Conservation (phyloP, 2,329 filamentous ascomycete species). For the Phoma herbarum region DNA sequence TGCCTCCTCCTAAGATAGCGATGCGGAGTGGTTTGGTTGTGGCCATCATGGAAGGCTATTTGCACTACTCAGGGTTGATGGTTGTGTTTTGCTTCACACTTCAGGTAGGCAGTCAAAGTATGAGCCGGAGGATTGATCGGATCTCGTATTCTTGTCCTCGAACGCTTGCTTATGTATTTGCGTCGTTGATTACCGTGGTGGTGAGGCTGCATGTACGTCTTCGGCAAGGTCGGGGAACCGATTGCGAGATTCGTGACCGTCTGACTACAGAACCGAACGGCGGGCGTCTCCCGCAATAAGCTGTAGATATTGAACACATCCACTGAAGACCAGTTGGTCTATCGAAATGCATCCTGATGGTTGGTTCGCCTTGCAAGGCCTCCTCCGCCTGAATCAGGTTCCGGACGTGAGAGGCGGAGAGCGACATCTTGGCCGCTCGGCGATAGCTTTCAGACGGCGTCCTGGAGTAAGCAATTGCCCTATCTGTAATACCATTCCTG, state of each 20-base stretch:
- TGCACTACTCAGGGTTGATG: not conserved
- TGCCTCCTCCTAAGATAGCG: constrained; percentile 45
- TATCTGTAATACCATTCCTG: not conserved
- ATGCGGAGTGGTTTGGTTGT: constrained; percentile 30
- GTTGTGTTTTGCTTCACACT: not conserved
- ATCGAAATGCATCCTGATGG: not conserved
- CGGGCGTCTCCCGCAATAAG: constrained; percentile 1
- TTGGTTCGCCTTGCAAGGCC: not conserved
- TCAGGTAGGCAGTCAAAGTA: not conserved
- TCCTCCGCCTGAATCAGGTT: not conserved
- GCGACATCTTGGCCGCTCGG: not conserved
- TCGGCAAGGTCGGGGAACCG: constrained; percentile 22
- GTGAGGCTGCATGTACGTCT: constrained; percentile 5
- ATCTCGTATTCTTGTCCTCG: not conserved
- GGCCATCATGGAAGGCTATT: not conserved
- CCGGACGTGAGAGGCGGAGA: not conserved
- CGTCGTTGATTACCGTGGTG: not conserved
- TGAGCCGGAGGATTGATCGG: not conserved
- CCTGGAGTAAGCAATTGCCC: not conserved
- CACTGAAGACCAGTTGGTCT: not conserved
- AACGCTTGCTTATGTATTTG: constrained; percentile 9
- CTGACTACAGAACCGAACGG: not conserved
- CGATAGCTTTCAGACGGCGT: not conserved
- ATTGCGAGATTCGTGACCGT: not conserved
- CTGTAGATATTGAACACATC: not conserved